phyloP scores from a whole-genome alignment of 2,329 filamentous ascomycete species.

The Fusarium virguliforme region DNA sequence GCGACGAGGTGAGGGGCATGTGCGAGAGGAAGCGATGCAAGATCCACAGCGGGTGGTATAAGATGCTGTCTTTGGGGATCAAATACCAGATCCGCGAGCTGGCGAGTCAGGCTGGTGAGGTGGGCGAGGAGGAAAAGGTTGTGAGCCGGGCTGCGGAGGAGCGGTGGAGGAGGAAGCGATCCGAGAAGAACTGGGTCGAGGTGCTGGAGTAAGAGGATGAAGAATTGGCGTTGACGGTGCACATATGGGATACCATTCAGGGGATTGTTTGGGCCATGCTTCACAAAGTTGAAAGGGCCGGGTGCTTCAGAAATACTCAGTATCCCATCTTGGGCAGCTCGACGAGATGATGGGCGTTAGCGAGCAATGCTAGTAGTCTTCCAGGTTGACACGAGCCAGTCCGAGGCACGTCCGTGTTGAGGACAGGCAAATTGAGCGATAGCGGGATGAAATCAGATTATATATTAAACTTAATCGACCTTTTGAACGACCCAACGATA shows the following conservation, averaged over 20 bases:
- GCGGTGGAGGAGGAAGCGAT: conserved; percentile 65
- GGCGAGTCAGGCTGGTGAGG: conserved; percentile 66
- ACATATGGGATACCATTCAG: conserved; percentile 11
- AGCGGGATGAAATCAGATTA: neutral
- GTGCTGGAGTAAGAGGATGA: conserved; percentile 50
- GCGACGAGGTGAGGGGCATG: conserved; percentile 62
- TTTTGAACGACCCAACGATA: neutral
- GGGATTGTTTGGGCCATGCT: neutral
- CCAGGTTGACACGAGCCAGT: neutral
- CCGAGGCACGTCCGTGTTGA: neutral
- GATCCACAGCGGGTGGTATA: conserved; percentile 71
- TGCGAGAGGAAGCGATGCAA: conserved; percentile 74
- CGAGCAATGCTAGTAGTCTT: neutral
- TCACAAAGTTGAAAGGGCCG: neutral
- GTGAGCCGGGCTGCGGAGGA: conserved; percentile 68
- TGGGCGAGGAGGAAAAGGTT: conserved; percentile 67
- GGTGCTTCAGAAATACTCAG: neutral
- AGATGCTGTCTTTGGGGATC: conserved; percentile 67
- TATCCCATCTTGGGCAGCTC: neutral
- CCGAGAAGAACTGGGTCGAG: conserved; percentile 67
- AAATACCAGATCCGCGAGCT: conserved; percentile 71
- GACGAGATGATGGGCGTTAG: neutral
- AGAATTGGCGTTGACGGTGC: conserved; percentile 24
- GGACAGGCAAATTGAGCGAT: neutral
- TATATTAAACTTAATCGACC: neutral